Conservation (phyloP, 1,284 basidiomycete genomes). For the Acaromyces ingoldii region DNA sequence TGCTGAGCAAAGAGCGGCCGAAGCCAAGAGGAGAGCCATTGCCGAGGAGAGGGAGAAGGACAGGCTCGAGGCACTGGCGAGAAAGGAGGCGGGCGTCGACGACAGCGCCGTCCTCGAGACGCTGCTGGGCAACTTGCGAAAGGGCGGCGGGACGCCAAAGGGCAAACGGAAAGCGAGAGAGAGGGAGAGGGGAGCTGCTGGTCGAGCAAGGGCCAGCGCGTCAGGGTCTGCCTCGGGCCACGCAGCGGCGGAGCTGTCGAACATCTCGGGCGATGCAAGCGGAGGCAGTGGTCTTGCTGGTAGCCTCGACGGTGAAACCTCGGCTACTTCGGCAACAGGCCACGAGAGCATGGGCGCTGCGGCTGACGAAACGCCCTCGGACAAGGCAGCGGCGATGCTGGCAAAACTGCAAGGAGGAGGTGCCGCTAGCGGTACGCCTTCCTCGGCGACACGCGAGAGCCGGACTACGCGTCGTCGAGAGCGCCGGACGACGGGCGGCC, state of each 20-base stretch:
- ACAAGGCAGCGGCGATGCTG: conserved; percentile 43
- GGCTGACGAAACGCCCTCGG: conserved; percentile 24
- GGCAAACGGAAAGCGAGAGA: conserved; percentile 31
- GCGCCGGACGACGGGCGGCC: conserved; percentile 1
- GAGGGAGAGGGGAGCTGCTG: conserved; percentile 16
- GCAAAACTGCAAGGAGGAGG: conserved; percentile 38
- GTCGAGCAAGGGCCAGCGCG: neutral
- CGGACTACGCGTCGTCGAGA: conserved; percentile 12
- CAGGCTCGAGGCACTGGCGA: conserved; percentile 37
- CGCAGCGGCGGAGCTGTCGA: neutral
- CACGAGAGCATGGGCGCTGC: too few relatives aligned
- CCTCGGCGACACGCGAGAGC: conserved; percentile 5
- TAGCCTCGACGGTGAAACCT: too few relatives aligned
- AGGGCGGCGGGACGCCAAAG: conserved; percentile 43
- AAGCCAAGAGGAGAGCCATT: conserved; percentile 44
- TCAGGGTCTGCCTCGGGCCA: neutral
- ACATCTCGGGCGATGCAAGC: neutral
- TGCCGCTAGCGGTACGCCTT: neutral
- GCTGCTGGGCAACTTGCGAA: conserved; percentile 39
- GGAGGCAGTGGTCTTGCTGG: conserved; percentile 2
- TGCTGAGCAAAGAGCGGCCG: conserved; percentile 43
- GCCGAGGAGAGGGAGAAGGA: conserved; percentile 48
- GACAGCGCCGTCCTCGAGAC: conserved; percentile 48
- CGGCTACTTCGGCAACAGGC: too few relatives aligned
- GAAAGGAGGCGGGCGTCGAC: conserved; percentile 46